Base-by-base conservation (phyloP, 2,329 filamentous ascomycete species). In the Cercospora brassicicola region DNA sequence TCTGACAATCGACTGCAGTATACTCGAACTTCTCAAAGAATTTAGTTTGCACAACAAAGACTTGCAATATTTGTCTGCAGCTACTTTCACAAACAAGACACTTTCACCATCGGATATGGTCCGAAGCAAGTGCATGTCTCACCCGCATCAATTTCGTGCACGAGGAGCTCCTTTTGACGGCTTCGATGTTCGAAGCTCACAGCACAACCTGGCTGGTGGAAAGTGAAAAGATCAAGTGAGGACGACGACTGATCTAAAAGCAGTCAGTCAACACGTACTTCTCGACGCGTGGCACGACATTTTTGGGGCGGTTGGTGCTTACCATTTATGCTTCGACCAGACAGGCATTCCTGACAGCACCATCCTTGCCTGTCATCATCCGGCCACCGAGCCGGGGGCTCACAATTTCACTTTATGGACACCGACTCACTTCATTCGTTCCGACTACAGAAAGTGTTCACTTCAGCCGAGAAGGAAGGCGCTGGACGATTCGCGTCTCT, bases 291-390 rank as follows among this genome's bases (percentile, higher is more conserved):
- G 26, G 15, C 28, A 33, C 28, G 31, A 20, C 18, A 2, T 31
- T 6, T 11, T 7, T 30, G 55, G 31, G 23, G 31, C 18, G 55
- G 55, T 30, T 59, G 15, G 18, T 20, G 55, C 53, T 56, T 56
- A 56, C 28, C 5, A 6, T 56, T 59, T 31, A 23, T 36, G 36
- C 30, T 36, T 36, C 4, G 28, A 31, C 15, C 55, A 36, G 55
- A 59, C 55, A 59, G 18, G 55, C 55, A 59, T 59, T n/a, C 55
- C 55, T 59, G 55, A 59, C 28, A 23, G n/a, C 23, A n/a, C n/a
- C 48, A 55, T 28, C 48, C 48, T 55, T 55, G 48, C 48, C 48
- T 15, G 48, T 55, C 48, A 55, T 28, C 48, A 55, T 55, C 20
- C 48, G 23, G 26, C 48, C 48, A 30, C 48, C 48, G 23, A 55